These are phyloP conservation scores for Xylariaceae sp. DNA, from an alignment of 2,329 filamentous ascomycete genomes.

Conservation along the genomic window DNA sequence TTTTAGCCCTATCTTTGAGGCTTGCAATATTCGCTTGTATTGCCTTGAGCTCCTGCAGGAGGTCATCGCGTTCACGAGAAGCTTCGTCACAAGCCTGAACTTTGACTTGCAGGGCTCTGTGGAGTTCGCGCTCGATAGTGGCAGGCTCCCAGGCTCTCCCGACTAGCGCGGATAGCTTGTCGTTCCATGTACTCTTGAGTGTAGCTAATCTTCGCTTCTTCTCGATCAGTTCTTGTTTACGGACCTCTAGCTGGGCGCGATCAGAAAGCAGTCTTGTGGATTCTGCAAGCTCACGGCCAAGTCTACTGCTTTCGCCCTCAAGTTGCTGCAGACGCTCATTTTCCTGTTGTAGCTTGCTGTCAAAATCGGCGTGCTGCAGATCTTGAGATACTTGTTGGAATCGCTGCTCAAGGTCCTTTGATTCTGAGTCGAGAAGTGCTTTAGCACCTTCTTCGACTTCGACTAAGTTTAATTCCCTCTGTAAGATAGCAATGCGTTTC, in stretches of 20 bases:
- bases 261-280: conserved; percentile 82
- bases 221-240: conserved; percentile 79
- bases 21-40: conserved; percentile 75
- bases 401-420: conserved; percentile 69
- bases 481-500: conserved; percentile 68
- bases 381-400: conserved; percentile 68
- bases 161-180: conserved; percentile 70
- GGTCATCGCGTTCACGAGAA: conserved; percentile 72
- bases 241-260: conserved; percentile 80
- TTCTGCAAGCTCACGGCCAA: conserved; percentile 82
- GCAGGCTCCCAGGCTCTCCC: conserved; percentile 71
- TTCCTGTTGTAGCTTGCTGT: conserved; percentile 70
- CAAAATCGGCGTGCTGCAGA: conserved; percentile 69
- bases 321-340: conserved; percentile 70
- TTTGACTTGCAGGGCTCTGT: conserved; percentile 65
- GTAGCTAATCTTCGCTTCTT: conserved; percentile 78
- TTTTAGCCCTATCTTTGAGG: conserved; percentile 66
- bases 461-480: conserved; percentile 73
- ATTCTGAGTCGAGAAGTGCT: conserved; percentile 75
- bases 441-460: conserved; percentile 85
- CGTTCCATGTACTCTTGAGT: conserved; percentile 74
- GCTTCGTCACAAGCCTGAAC: conserved; percentile 65
- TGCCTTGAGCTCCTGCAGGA: conserved; percentile 75
- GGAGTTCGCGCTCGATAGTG: conserved; percentile 73
- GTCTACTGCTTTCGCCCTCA: conserved; percentile 72